These are phyloP conservation scores for Cyphellophora europaea DNA, from an alignment of 2,329 filamentous ascomycete species.

Conservation along the genomic window DNA sequence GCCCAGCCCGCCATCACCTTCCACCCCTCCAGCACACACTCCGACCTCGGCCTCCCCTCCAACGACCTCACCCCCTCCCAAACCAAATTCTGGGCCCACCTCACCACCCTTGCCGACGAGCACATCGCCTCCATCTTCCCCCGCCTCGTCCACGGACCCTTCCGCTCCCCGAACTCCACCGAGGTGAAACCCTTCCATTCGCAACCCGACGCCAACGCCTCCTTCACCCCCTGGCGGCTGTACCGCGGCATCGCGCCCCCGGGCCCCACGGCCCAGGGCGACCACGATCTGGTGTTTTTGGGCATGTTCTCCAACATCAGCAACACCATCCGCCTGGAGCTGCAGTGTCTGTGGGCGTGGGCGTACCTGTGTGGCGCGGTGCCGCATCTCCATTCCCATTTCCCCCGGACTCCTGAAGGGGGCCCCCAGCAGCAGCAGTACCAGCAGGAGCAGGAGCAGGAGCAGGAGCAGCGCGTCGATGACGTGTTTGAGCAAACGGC, in stretches of 20 bases:
- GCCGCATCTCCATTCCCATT: neutral
- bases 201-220: constrained; percentile 7
- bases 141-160: constrained; percentile 29
- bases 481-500: constrained; percentile 47
- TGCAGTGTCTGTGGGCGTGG: constrained; percentile 52
- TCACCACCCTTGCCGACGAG: constrained; percentile 36
- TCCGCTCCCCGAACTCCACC: constrained; percentile 25
- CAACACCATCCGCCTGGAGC: constrained; percentile 26
- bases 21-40: constrained; percentile 31
- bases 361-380: constrained; percentile 53
- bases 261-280: constrained; percentile 24
- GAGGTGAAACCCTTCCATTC: constrained; percentile 8
- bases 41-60: constrained; percentile 38
- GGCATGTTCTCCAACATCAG: constrained; percentile 39
- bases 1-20: constrained; percentile 40
- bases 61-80: constrained; percentile 22
- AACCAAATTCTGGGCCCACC: constrained; percentile 20
- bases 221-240: constrained; percentile 30
- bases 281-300: constrained; percentile 39
- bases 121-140: constrained; percentile 32
- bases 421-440: neutral
- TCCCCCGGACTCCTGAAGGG: neutral
- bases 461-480: constrained; percentile 9
- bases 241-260: constrained; percentile 37
- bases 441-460: constrained; percentile 16